Evolutionary conservation across 768 basidiomycete genomes (phyloP), one percentile per base, ranked within the genome.

Genomic region (Ramaria rubella): DNA sequence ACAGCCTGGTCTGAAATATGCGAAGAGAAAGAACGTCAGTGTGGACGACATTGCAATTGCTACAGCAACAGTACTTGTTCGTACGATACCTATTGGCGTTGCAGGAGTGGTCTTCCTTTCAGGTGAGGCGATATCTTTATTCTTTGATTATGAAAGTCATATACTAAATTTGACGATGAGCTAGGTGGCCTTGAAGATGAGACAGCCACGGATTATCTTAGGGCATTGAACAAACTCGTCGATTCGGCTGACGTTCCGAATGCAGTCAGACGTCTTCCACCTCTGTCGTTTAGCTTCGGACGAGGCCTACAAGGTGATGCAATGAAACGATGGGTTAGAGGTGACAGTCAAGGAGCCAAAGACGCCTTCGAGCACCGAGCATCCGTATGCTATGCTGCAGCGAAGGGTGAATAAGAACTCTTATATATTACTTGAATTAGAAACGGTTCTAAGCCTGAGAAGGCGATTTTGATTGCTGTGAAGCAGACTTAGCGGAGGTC

Each of bases 101-200:
- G 70, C 77, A n/a, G 78, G 75, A 14, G 69, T 78, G 4, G 66
- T 75, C n/a, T 80, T 79, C 63, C 69, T 77, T 40, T 80, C 77
- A 26, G 76, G 79, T 75, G 66, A 60, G 69, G 11, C 36, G n/a
- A 11, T 11, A 38, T n/a, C n/a, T n/a, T n/a, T n/a, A n/a, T n/a
- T n/a, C n/a, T n/a, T n/a, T n/a, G n/a, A n/a, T n/a, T n/a, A n/a
- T n/a, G n/a, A 49, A 14, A 24, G 17, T 24, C 46, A 7, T n/a
- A n/a, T n/a, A n/a, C n/a, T n/a, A 38, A n/a, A 38, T 38, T n/a
- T 43, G 26, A 42, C 31, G 29, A 9, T n/a, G 29, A 17, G n/a
- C 21, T 31, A 77, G 79, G 78, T 51, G 77, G 77, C 14, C 67
- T 78, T 23, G 64, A 74, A n/a, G 71, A 75, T 26, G 42, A 67